Base-by-base conservation (phyloP, 2,329 filamentous ascomycete species). In the Arachnopeziza araneosa region DNA sequence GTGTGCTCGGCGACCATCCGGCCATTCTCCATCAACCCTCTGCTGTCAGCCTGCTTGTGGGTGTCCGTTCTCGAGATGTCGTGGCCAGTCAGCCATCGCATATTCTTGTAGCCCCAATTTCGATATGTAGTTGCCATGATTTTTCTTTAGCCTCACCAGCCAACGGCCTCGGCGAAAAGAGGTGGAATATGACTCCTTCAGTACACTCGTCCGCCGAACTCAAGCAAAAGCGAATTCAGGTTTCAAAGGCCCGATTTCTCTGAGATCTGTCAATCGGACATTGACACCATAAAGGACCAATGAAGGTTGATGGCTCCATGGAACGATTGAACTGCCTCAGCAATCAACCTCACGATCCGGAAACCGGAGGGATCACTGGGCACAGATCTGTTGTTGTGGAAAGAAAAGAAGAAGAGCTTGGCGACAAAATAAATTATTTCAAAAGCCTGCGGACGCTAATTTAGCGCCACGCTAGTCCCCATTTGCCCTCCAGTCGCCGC, bases 181-280 rank as follows among this genome's bases (percentile, higher is more conserved):
- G 78, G 80, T 86, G 89, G 89, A 93, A 93, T 93, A 92, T 93
- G 85, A 86, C 83, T 83, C 82, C 87, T 80, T 79, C 79, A 77
- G 77, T 77, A 74, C 74, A 77, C 75, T 74, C 74, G 77, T 78
- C 78, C 78, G 79, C 83, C 81, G 83, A 84, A 83, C 83, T 91
- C 87, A 44, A 68, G 78, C 80, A 82, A 78, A 74, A 77, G 83
- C 86, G 86, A 90, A 80, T 84, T 83, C 82, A 84, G 83, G 84
- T 82, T 80, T 78, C 78, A 61, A 76, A 79, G 78, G 75, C 79
- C 80, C 77, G 76, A 78, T 95, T 83, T 72, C 76, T 96, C 88
- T 96, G 76, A 90, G 88, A 95, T 87, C 90, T 95, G 92, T 96
- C 91, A 89, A 92, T 90, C 86, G 88, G 89, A 93, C 80, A 91